Evolutionary conservation across 192 early-diverging fungal species (phyloP).

Genomic region (Chytriomyces sp.): DNA sequence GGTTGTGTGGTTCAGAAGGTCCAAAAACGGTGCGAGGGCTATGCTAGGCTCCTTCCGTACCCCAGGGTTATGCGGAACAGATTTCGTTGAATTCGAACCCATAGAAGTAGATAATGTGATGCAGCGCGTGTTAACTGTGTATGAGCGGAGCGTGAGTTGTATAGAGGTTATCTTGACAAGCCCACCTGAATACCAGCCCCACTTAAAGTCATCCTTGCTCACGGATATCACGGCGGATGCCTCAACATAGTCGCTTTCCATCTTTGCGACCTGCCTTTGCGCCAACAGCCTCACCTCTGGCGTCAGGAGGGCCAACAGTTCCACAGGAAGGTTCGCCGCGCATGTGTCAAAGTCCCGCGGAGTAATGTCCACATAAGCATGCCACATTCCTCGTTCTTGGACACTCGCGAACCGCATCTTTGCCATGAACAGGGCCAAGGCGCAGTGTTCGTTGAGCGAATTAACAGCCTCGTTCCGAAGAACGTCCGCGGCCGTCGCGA

Average conservation of each 20-base stretch:
- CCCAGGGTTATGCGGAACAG: not conserved
- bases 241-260: not conserved
- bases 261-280: not conserved
- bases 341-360: not conserved
- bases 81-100: not conserved
- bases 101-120: slow-evolving; percentile 34
- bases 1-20: slow-evolving; percentile 39
- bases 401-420: not conserved
- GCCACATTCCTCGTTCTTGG: not conserved
- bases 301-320: not conserved
- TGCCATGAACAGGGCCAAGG: slow-evolving; percentile 11
- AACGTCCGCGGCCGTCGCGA: not conserved
- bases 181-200: not conserved
- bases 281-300: not conserved
- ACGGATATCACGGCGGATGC: not conserved
- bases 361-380: not conserved
- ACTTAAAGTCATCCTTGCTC: not conserved
- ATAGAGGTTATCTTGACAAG: not conserved
- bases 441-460: not conserved
- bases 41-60: slow-evolving; percentile 9
- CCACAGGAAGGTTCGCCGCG: not conserved
- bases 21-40: slow-evolving; percentile 42
- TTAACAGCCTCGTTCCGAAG: not conserved
- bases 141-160: not conserved
- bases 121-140: slow-evolving; percentile 42